These are phyloP conservation scores for Trametes cubensis DNA, from an alignment of 768 basidiomycete genomes.

Conservation along the genomic window DNA sequence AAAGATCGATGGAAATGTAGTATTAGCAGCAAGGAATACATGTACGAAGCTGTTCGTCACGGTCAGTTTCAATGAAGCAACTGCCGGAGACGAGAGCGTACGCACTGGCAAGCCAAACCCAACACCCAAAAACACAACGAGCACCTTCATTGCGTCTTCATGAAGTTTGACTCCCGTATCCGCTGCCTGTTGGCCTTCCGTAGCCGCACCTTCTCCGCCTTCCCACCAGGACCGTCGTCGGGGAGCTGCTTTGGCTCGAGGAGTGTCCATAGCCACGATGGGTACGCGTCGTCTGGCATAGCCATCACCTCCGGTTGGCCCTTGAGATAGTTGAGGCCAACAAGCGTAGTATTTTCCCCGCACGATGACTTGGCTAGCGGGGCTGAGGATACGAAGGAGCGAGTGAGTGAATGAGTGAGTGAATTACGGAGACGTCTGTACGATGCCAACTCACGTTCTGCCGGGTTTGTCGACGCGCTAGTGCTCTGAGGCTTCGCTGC, in stretches of 20 bases:
- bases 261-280: conserved; percentile 86
- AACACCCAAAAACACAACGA: background rate
- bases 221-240: conserved; percentile 77
- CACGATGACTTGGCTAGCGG: conserved; percentile 58
- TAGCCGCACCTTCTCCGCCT: conserved; percentile 53
- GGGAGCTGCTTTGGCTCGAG: conserved; percentile 59
- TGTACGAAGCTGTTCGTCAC: conserved; percentile 7
- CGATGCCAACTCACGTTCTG: background rate
- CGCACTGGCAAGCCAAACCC: conserved; percentile 4
- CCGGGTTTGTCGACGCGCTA: conserved; percentile 3
- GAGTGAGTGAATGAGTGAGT: background rate
- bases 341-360: conserved; percentile 69
- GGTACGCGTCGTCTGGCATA: conserved; percentile 80
- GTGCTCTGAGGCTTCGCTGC: background rate
- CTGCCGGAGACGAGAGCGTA: background rate
- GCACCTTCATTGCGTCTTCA: conserved; percentile 67
- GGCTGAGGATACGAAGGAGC: conserved; percentile 9
- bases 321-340: conserved; percentile 83
- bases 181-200: conserved; percentile 63
- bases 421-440: background rate
- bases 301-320: conserved; percentile 78
- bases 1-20: background rate
- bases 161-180: conserved; percentile 84
- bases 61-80: background rate
- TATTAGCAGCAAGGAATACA: conserved; percentile 14